phyloP scores from a whole-genome alignment of 129 eudicot species.

The Rutidosis leptorrhynchoides region DNA sequence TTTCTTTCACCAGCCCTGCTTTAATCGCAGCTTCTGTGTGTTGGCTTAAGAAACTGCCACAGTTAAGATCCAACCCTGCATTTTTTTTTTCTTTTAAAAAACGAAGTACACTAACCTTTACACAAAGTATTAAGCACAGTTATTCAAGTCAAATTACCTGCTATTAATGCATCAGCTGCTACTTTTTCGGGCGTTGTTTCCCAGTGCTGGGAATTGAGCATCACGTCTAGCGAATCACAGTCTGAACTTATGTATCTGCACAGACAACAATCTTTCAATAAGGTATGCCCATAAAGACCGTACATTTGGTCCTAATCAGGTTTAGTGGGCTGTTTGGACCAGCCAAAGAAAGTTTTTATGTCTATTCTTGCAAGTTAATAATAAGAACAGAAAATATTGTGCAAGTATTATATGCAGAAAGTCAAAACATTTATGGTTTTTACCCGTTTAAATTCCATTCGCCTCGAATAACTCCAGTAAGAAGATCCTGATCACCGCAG shows the following conservation, averaged over 20 bases:
- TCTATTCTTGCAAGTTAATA: background rate
- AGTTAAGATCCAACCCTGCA: slow-evolving; percentile 86
- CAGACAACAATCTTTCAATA: background rate
- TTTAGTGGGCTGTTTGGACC: background rate
- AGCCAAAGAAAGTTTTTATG: background rate
- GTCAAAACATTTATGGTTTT: background rate
- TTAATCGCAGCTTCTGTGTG: slow-evolving; percentile 67
- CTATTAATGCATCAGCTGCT: slow-evolving; percentile 66
- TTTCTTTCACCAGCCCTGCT: slow-evolving; percentile 57
- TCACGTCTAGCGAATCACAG: slow-evolving; percentile 78
- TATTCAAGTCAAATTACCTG: slow-evolving; percentile 36
- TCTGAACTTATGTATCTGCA: slow-evolving; percentile 86
- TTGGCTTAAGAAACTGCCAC: slow-evolving; percentile 58
- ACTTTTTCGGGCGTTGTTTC: slow-evolving; percentile 71
- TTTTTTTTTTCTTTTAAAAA: background rate
- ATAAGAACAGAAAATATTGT: background rate
- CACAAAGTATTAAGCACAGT: background rate
- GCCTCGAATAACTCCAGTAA: slow-evolving; percentile 80
- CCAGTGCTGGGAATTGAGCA: slow-evolving; percentile 61
- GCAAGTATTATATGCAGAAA: background rate
- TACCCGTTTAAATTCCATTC: slow-evolving; percentile 96
- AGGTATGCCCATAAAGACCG: background rate
- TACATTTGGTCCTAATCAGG: background rate
- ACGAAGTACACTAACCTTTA: background rate
- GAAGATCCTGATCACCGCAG: slow-evolving; percentile 80